Evolutionary conservation across 352 stramenopile genomes (phyloP).

Genomic region (Globisporangium sylvaticum): DNA sequence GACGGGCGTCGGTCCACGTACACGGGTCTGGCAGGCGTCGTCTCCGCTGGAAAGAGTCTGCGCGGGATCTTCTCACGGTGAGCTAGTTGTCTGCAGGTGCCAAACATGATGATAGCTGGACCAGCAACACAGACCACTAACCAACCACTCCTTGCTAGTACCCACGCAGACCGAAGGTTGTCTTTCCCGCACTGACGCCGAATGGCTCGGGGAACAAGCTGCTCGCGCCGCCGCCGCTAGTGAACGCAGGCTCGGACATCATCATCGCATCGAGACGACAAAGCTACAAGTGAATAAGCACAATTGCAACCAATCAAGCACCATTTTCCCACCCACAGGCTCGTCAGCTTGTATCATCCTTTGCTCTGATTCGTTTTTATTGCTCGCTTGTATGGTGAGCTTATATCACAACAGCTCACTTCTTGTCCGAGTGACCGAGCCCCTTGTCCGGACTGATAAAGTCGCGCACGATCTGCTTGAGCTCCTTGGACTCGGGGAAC

Average conservation of each 20-base stretch:
- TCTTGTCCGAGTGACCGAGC: constrained; percentile 86
- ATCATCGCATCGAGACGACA: constrained; percentile 6
- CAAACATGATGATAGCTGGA: neutral
- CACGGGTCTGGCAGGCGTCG: constrained; percentile 38
- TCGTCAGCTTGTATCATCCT: neutral
- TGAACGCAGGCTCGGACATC: constrained; percentile 7
- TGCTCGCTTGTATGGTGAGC: neutral
- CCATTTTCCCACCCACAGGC: neutral
- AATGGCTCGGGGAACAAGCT: neutral
- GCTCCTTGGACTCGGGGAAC: constrained; percentile 91
- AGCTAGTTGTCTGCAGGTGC: neutral
- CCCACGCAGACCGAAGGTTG: constrained; percentile 12
- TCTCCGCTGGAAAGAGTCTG: constrained; percentile 55
- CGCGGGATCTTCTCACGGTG: constrained; percentile 51
- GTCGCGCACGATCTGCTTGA: constrained; percentile 92
- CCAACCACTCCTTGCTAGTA: neutral
- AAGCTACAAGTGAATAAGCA: constrained; percentile 4
- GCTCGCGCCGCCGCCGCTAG: neutral
- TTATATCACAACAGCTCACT: constrained; percentile 23
- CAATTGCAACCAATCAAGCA: neutral
- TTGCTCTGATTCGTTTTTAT: neutral
- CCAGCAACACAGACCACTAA: neutral
- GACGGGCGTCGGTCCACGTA: constrained; percentile 40
- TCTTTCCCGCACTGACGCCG: constrained; percentile 14
- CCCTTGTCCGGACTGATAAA: constrained; percentile 71